These are phyloP conservation scores for Ambrosia hybrid DNA, from an alignment of 140 eudicot genomes.

Conservation along the genomic window DNA sequence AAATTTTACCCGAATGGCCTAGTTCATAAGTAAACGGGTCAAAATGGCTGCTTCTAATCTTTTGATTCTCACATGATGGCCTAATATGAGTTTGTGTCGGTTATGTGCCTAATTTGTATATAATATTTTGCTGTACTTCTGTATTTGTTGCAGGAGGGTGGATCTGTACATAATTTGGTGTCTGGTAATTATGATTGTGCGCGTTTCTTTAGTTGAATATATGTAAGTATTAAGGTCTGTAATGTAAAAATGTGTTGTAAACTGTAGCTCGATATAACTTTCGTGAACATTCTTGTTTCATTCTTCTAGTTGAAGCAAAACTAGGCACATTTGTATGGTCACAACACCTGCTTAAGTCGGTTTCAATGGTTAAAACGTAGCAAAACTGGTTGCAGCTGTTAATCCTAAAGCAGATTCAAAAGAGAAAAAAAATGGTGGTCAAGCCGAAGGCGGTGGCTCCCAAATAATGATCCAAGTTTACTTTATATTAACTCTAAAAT, in stretches of 20 bases:
- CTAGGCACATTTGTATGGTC: slow-evolving; percentile 5
- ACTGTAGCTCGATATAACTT: slow-evolving; percentile 6
- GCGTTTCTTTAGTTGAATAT: slow-evolving; percentile 25
- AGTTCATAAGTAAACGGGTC: too few species aligned
- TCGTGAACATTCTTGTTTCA: slow-evolving; percentile 6
- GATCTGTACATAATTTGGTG: slow-evolving; percentile 32
- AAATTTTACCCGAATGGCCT: background rate
- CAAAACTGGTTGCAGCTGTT: background rate
- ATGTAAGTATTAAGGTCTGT: slow-evolving; percentile 26
- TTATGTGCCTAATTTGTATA: background rate
- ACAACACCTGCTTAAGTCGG: background rate
- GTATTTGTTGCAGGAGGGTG: slow-evolving; percentile 27
- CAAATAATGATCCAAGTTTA: too few species aligned
- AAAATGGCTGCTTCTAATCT: background rate
- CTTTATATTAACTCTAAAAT: too few species aligned
- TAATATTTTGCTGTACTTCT: background rate
- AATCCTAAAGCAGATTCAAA: background rate
- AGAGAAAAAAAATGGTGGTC: background rate
- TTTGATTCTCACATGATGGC: background rate
- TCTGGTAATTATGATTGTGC: background rate
- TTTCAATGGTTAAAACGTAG: background rate
- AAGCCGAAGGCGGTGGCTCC: too few species aligned
- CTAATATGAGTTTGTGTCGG: background rate
- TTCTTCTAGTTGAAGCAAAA: slow-evolving; percentile 11
- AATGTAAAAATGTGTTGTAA: slow-evolving; percentile 42